A percentile compares a stretch with the other conserved stretches of the same genome.
phyloP scores from a whole-genome alignment of 805 yeast genomes.

The Tetrapisispora iriomotensis region DNA sequence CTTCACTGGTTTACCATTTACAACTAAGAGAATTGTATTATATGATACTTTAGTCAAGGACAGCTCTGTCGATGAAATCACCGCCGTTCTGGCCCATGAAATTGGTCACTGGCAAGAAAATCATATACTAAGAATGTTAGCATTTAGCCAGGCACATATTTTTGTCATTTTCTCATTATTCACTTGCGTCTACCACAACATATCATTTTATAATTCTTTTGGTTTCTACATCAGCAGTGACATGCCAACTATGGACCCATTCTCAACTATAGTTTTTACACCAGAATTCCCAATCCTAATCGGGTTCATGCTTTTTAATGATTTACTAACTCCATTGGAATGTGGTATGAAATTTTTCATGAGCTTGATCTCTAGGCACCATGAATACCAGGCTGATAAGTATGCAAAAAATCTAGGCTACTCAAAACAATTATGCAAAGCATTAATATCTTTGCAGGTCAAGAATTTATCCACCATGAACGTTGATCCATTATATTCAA shows the following conservation, averaged over 20 bases:
- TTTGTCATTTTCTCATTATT: slow-evolving; percentile 61
- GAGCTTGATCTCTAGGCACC: slow-evolving; percentile 69
- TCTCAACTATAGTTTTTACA: slow-evolving; percentile 18
- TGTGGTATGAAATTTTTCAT: slow-evolving; percentile 53
- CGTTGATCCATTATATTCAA: slow-evolving; percentile 82
- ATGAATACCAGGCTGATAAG: slow-evolving; percentile 89
- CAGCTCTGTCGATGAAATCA: slow-evolving; percentile 66
- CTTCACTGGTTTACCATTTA: slow-evolving; percentile 94
- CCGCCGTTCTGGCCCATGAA: slow-evolving; percentile 96
- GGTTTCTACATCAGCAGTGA: slow-evolving; percentile 44
- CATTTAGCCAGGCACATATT: slow-evolving; percentile 53
- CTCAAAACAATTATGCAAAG: slow-evolving; percentile 52
- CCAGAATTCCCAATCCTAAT: slow-evolving; percentile 59
- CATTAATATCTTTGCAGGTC: slow-evolving; percentile 66
- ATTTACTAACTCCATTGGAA: slow-evolving; percentile 69
- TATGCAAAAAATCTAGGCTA: slow-evolving; percentile 72
- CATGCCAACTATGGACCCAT: neutral
- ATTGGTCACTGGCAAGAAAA: slow-evolving; percentile 95
- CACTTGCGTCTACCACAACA: slow-evolving; percentile 70
- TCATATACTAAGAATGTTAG: slow-evolving; percentile 72
- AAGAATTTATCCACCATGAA: slow-evolving; percentile 80
- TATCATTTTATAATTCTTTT: slow-evolving; percentile 65
- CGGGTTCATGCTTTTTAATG: slow-evolving; percentile 74
- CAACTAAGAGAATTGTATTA: slow-evolving; percentile 80
- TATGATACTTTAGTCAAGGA: slow-evolving; percentile 84